Base-by-base conservation (phyloP, 2,329 filamentous ascomycete species). In the Plectosphaerella plurivora region DNA sequence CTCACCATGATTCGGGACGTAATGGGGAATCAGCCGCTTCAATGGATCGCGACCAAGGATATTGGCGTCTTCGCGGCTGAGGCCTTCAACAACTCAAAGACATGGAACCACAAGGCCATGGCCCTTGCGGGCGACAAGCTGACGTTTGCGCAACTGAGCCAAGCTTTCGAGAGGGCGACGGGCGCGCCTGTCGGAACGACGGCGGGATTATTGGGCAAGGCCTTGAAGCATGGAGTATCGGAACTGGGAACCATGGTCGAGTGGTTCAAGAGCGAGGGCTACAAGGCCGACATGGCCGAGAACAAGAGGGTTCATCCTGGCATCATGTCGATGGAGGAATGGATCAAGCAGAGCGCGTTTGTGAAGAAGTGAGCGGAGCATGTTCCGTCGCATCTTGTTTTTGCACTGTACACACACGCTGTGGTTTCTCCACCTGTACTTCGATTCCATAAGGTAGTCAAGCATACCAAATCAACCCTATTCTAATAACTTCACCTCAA, bases 21-120 rank as follows among this genome's bases (percentile, higher is more conserved):
- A 59, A 39, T 70, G 64, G 64, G 60, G 57, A 45, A 51, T 65
- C 53, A 67, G 55, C 59, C 63, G 7, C 53, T 75, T 48, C 73
- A 77, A 52, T 67, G 71, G 58, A 61, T 78, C 10, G 67, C 73
- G 2, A 68, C 64, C 2, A 61, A 55, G 8, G 75, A 78, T 51
- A 75, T 79, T 52, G 76, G 76, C 2, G 59, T 68, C 16, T 76
- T 75, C 51, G 75, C 68, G 5, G 71, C 69, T 16, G 63, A 73
- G 57, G 73, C 72, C 0, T 74, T 79, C 50, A 47, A 62, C 5
- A 54, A 71, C 2, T 68, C 71, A 0, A 8, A 24, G 8, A 22
- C 37, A 10, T 39, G 49, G 49, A 50, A 50, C 25, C 44, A 45
- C 24, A 50, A 36, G 9, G 39, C 49, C 16, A 18, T 50, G 7